Percentiles rank a stretch among this genome's conserved stretches.
These are phyloP conservation scores for Benincasa hispida DNA, from an alignment of 306 rosid species.

Conservation along the genomic window DNA sequence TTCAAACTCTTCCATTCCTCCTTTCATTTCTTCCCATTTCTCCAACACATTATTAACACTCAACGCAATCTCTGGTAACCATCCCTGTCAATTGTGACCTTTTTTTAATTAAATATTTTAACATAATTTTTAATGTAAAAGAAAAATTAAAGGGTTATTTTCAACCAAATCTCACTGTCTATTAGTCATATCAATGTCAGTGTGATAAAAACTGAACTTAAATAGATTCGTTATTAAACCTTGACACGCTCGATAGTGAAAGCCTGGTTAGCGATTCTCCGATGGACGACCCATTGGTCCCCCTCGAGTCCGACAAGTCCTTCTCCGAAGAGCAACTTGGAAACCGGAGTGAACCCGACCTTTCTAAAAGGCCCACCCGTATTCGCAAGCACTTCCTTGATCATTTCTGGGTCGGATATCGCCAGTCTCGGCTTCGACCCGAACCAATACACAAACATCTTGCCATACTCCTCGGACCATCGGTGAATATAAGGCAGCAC, in stretches of 20 bases:
- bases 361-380: slow-evolving; percentile 22
- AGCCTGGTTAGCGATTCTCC: slow-evolving; percentile 42
- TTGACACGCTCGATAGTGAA: slow-evolving; percentile 40
- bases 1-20: too few species aligned
- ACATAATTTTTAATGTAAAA: too few species aligned
- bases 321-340: slow-evolving; percentile 35
- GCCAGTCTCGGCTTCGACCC: slow-evolving; percentile 53
- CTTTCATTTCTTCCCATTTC: too few species aligned
- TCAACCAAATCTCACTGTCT: too few species aligned
- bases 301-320: slow-evolving; percentile 45
- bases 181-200: too few species aligned
- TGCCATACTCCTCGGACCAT: slow-evolving; percentile 54
- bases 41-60: too few species aligned
- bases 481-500: slow-evolving; percentile 30
- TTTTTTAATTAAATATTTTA: too few species aligned
- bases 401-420: slow-evolving; percentile 42
- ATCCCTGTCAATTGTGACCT: too few species aligned
- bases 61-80: too few species aligned
- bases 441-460: slow-evolving; percentile 52
- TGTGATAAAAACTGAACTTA: too few species aligned
- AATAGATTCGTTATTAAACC: slow-evolving; percentile 14
- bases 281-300: slow-evolving; percentile 35
- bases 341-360: slow-evolving; percentile 22
- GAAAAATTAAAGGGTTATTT: too few species aligned
- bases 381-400: slow-evolving; percentile 42